Evolutionary conservation across 306 rosid species (phyloP), one percentile per base, ranked within the genome.

Genomic region (Quillaja saponaria): DNA sequence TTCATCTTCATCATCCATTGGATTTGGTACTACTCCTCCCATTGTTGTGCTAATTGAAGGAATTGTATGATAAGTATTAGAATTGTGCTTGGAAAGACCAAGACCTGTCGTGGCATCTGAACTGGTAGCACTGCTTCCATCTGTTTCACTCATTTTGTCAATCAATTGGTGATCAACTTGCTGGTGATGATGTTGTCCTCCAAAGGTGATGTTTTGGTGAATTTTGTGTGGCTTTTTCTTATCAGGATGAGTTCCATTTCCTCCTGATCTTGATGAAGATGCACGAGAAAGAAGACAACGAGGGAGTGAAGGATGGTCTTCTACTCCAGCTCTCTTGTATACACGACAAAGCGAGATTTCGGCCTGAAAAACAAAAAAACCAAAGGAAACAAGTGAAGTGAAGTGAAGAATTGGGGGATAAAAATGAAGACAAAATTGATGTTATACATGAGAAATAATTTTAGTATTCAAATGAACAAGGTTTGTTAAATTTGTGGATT

Each of bases 291-390:
- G 80, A n/a, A 92, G 83, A 42, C 82, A 81, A 0, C 97, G 97
- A 56, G 97, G 96, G 47, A 88, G 90, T 7, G 96, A 91, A 0
- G 95, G 92, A 56, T 88, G 95, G 61, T 94, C 97, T 76, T 94
- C 99, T 1, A 94, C 99, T 61, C 99, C 99, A 0, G 97, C 85
- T 76, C 99, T 80, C 78, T 94, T 89, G 85, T 89, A 89, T 17
- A 94, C 99, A 1, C 99, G 84, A 64, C 99, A 94, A 2, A 94
- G 77, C 5, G 99, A 94, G 80, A 94, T 94, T 74, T 94, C 99
- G 21, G 82, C 86, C 99, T 92, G 68, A 5, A 64, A 49, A 14
- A 7, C n/a, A 6, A 34, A n/a, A 34, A 10, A 14, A 34, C 9
- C 11, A 28, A 6, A n/a, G 14, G 17, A 33, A 12, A 16, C 14